phyloP scores from a whole-genome alignment of 345 rosid species.

The Eucalyptus curtisii region DNA sequence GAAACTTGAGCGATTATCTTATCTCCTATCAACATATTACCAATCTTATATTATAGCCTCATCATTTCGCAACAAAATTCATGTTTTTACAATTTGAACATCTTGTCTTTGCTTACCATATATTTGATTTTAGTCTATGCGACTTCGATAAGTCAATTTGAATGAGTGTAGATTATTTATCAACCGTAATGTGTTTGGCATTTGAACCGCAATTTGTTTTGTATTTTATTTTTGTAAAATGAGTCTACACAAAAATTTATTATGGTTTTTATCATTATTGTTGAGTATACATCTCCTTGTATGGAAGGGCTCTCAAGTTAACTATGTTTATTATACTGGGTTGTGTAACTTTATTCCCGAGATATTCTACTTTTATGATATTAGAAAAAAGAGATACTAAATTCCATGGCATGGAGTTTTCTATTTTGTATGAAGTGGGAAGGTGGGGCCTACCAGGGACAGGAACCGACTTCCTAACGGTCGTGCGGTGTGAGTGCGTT shows the following conservation, averaged over 20 bases:
- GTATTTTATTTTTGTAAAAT: not conserved
- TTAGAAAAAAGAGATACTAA: not conserved
- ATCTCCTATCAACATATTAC: not conserved
- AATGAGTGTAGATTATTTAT: not conserved
- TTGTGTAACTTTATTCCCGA: not conserved
- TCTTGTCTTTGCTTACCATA: not conserved
- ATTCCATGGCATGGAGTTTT: not conserved
- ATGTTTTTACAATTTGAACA: not conserved
- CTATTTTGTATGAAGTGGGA: not conserved
- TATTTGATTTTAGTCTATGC: not conserved
- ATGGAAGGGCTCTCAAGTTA: not conserved
- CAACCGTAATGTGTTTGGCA: not conserved
- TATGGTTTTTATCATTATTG: not conserved
- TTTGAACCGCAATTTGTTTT: not conserved
- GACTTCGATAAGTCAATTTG: not conserved
- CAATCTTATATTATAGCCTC: not conserved
- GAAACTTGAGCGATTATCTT: not conserved
- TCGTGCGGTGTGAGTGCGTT: constrained; percentile 2
- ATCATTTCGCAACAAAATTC: not conserved
- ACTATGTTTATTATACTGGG: not conserved
- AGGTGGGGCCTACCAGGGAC: constrained; percentile 2
- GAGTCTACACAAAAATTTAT: not conserved
- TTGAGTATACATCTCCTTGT: not conserved
- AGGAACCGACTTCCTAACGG: constrained; percentile 24
- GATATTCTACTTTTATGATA: not conserved